Percentiles rank a stretch among this genome's conserved stretches.
Conservation (phyloP, 306 rosid species). For the Medicago truncatula region MtrunA17r5.0-ANR NC_053048.1:28611001-28611500, state of each 20-base stretch:
- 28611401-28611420: slow-evolving; percentile 60
- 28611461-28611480: slow-evolving; percentile 59
- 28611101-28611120: slow-evolving; percentile 62
- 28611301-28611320: slow-evolving; percentile 49
- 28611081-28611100: slow-evolving; percentile 63
- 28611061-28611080: slow-evolving; percentile 68
- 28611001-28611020: slow-evolving; percentile 62
- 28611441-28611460: slow-evolving; percentile 58
- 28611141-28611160: slow-evolving; percentile 71
- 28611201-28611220: slow-evolving; percentile 56
- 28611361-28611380: slow-evolving; percentile 66
- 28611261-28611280: slow-evolving; percentile 45
- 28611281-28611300: slow-evolving; percentile 46
- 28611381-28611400: slow-evolving; percentile 75
- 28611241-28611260: slow-evolving; percentile 39
- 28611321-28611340: slow-evolving; percentile 54
- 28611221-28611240: slow-evolving; percentile 51
- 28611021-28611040: slow-evolving; percentile 76
- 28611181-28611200: slow-evolving; percentile 55
- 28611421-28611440: slow-evolving; percentile 55
- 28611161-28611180: slow-evolving; percentile 57
- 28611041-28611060: slow-evolving; percentile 55
- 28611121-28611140: slow-evolving; percentile 64
- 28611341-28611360: slow-evolving; percentile 54
- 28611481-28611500: slow-evolving; percentile 87